phyloP scores from a whole-genome alignment of 495 filamentous ascomycete species.

The Bathelium albidoporum region DNA sequence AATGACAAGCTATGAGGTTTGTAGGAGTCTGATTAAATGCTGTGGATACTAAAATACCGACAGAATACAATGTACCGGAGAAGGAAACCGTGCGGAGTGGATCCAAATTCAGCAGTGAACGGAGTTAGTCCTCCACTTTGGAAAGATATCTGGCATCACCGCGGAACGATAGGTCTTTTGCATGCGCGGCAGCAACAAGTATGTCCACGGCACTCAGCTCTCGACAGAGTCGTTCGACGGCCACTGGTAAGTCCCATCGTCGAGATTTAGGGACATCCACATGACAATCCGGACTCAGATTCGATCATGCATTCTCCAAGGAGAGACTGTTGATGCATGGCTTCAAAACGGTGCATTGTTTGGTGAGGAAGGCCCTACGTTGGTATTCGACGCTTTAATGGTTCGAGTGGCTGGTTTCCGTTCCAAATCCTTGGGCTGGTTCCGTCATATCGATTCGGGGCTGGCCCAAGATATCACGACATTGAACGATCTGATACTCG shows the following conservation, averaged over 20 bases:
- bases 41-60: constrained; percentile 10
- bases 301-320: not conserved
- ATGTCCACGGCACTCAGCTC: constrained; percentile 16
- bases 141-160: not conserved
- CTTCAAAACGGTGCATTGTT: constrained; percentile 19
- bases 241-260: not conserved
- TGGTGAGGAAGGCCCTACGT: constrained; percentile 13
- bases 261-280: not conserved
- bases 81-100: not conserved
- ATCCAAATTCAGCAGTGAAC: not conserved
- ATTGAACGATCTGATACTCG: constrained; percentile 11
- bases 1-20: constrained; percentile 26
- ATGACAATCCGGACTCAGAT: not conserved
- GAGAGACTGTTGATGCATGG: constrained; percentile 12
- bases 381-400: constrained; percentile 17
- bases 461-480: not conserved
- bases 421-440: constrained; percentile 9
- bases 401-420: constrained; percentile 20
- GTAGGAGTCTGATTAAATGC: not conserved
- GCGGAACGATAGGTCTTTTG: constrained; percentile 12
- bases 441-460: not conserved
- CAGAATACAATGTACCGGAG: not conserved
- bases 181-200: constrained; percentile 18
- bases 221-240: constrained; percentile 23
- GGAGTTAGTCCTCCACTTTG: not conserved